Evolutionary conservation across 768 basidiomycete species (phyloP).

Genomic region (Panellus pusillus): DNA sequence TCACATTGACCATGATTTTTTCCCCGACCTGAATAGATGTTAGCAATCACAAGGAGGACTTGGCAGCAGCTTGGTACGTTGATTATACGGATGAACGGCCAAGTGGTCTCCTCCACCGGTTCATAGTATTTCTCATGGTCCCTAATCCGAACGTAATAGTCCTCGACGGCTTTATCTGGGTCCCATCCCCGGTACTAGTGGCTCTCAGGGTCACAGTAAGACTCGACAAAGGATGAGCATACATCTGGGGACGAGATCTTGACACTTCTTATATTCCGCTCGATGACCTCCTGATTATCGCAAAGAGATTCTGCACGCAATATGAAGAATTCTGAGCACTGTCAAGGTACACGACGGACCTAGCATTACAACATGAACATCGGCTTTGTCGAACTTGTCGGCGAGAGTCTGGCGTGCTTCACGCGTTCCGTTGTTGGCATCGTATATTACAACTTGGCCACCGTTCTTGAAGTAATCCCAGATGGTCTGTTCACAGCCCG

Average conservation of each 20-base stretch:
- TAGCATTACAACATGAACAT: constrained; percentile 91
- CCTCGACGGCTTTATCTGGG: constrained; percentile 86
- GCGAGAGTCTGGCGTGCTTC: constrained; percentile 67
- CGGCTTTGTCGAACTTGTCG: constrained; percentile 81
- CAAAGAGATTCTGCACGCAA: constrained; percentile 75
- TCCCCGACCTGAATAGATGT: constrained; percentile 72
- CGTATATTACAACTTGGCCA: constrained; percentile 97
- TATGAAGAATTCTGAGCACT: not conserved
- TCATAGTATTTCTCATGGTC: constrained; percentile 90
- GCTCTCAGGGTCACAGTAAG: constrained; percentile 3
- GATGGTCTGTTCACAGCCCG: constrained; percentile 86
- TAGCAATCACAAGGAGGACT: not conserved
- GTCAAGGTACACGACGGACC: constrained; percentile 47
- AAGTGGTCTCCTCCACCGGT: constrained; percentile 85
- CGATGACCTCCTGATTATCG: constrained; percentile 89
- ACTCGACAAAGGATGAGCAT: constrained; percentile 30
- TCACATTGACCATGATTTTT: constrained; percentile 90
- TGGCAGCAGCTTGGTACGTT: constrained; percentile 54
- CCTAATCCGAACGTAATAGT: constrained; percentile 87
- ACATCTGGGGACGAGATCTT: constrained; percentile 99
- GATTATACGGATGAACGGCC: constrained; percentile 92
- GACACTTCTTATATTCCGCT: constrained; percentile 91
- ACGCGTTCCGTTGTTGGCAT: constrained; percentile 90
- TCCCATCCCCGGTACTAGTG: constrained; percentile 89
- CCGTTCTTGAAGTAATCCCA: constrained; percentile 84